phyloP scores from a whole-genome alignment of 371 early-diverging fungal species.

The Batrachochytrium dendrobatidis region DNA sequence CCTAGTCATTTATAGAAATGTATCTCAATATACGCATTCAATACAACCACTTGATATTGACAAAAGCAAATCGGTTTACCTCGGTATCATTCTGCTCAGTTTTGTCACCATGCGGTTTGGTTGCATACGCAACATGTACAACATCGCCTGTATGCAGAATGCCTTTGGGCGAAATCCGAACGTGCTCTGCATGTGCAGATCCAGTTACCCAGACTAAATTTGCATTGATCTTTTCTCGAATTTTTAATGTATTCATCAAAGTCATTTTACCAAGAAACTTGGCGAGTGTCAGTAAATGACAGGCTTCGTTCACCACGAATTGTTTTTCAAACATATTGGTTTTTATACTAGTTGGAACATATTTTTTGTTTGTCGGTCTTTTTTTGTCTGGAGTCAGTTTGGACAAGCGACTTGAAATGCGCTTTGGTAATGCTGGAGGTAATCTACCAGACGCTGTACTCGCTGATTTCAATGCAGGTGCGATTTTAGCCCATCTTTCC shows the following conservation, averaged over 20 bases:
- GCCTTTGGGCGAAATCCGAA: slow-evolving; percentile 14
- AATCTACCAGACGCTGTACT: too few relatives aligned
- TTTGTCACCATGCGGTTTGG: not conserved
- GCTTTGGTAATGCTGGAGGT: too few relatives aligned
- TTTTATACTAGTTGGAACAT: too few relatives aligned
- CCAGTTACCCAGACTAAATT: slow-evolving; percentile 18
- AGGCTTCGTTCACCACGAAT: too few relatives aligned
- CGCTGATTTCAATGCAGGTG: not conserved
- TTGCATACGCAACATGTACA: slow-evolving; percentile 17
- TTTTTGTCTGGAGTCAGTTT: too few relatives aligned
- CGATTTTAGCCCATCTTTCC: slow-evolving; percentile 9
- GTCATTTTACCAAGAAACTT: slow-evolving; percentile 15
- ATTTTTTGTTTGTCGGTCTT: too few relatives aligned
- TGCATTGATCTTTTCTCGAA: slow-evolving; percentile 29
- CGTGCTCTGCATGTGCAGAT: slow-evolving; percentile 20
- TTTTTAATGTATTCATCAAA: slow-evolving; percentile 16
- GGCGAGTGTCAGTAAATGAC: too few relatives aligned
- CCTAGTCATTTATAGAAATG: not conserved
- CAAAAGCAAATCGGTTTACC: too few relatives aligned
- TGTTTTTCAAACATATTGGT: too few relatives aligned
- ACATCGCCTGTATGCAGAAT: slow-evolving; percentile 23
- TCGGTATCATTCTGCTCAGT: not conserved
- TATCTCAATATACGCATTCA: not conserved
- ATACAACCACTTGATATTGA: not conserved
- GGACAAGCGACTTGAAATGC: too few relatives aligned